phyloP scores from a whole-genome alignment of 129 eudicot genomes.

The Oenanthe sinensis region DNA sequence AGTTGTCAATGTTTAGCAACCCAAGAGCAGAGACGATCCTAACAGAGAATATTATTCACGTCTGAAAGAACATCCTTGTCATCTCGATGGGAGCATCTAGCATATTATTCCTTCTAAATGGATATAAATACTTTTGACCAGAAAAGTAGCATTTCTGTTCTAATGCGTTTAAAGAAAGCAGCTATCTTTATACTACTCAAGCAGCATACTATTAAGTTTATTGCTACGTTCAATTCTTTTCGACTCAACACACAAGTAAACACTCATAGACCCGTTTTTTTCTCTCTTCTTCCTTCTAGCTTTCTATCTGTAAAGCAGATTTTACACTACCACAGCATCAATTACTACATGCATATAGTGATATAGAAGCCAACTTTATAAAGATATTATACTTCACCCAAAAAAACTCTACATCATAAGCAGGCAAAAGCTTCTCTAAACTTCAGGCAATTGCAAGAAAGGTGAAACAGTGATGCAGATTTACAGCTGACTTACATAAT shows the following conservation, averaged over 20 bases:
- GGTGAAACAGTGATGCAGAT: neutral
- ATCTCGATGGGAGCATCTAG: slow-evolving; percentile 20
- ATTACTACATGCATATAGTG: neutral
- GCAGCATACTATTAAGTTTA: slow-evolving; percentile 21
- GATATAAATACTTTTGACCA: slow-evolving; percentile 8
- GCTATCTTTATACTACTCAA: too few species aligned
- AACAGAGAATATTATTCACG: slow-evolving; percentile 10
- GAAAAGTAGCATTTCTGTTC: slow-evolving; percentile 16
- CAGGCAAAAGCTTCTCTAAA: neutral
- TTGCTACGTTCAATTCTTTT: neutral
- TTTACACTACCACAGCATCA: neutral
- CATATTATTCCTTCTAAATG: slow-evolving; percentile 15
- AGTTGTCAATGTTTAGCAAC: too few species aligned
- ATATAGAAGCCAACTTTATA: neutral
- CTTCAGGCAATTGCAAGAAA: neutral
- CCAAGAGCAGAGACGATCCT: too few species aligned
- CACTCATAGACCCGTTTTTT: neutral
- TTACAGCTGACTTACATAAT: slow-evolving; percentile 3
- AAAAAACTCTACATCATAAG: neutral
- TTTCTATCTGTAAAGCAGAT: neutral
- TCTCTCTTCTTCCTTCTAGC: neutral
- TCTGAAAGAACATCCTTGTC: slow-evolving; percentile 34
- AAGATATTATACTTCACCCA: neutral
- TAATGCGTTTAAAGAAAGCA: slow-evolving; percentile 40
- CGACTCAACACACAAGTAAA: neutral